phyloP scores from a whole-genome alignment of 495 filamentous ascomycete genomes.

The Aspergillus nidulans region DNA sequence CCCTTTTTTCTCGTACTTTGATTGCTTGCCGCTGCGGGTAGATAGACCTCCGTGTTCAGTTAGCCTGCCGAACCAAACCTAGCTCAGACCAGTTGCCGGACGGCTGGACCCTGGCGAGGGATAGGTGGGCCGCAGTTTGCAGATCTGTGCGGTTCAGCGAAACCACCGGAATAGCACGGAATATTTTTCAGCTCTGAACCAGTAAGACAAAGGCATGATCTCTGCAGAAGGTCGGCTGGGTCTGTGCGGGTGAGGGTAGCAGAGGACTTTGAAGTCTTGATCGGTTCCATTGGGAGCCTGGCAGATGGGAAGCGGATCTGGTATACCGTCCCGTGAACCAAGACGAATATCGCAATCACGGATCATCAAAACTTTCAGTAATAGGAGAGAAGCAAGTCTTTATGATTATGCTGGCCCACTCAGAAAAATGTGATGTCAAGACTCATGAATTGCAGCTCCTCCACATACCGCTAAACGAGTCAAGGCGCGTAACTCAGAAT shows the following conservation, averaged over 20 bases:
- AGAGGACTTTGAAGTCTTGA: not conserved
- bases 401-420: not conserved
- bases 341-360: not conserved
- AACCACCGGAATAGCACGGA: not conserved
- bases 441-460: not conserved
- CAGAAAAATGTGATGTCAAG: too few species aligned
- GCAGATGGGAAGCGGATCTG: not conserved
- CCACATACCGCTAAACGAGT: not conserved
- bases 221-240: not conserved
- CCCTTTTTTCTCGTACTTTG: not conserved
- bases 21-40: slow-evolving; percentile 1
- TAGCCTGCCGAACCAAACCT: not conserved
- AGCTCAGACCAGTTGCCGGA: not conserved
- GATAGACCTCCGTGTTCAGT: slow-evolving; percentile 1
- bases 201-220: not conserved
- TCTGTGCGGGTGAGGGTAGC: not conserved
- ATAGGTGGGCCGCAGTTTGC: slow-evolving; percentile 1
- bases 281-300: not conserved
- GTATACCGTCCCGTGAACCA: not conserved
- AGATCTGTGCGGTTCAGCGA: slow-evolving; percentile 10
- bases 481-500: not conserved
- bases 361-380: not conserved
- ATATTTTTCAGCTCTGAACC: not conserved
- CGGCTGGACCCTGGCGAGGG: slow-evolving; percentile 13
- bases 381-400: not conserved